These are phyloP conservation scores for Fusarium compactum DNA, from an alignment of 2,329 filamentous ascomycete species.

Conservation along the genomic window DNA sequence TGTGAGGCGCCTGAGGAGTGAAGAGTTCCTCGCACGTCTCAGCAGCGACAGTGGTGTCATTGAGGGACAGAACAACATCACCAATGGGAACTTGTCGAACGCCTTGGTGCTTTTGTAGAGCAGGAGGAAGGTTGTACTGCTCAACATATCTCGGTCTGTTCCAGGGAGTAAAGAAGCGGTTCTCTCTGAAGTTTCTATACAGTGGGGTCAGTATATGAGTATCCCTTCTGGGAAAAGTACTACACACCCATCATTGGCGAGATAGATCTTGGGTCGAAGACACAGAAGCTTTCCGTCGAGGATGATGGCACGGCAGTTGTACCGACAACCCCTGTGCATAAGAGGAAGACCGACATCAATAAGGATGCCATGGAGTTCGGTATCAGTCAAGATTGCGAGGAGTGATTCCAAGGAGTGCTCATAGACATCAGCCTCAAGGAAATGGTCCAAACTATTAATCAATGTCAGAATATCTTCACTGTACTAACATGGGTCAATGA, in stretches of 20 bases:
- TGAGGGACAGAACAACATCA: constrained; percentile 55
- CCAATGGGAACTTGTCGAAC: constrained; percentile 55
- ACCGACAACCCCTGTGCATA: constrained; percentile 55
- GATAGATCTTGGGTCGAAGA: constrained; percentile 77
- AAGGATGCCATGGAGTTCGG: constrained; percentile 54
- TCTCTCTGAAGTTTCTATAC: constrained; percentile 52
- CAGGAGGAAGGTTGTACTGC: constrained; percentile 61
- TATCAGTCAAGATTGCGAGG: constrained; percentile 50
- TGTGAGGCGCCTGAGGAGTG: constrained; percentile 38
- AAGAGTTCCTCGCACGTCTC: constrained; percentile 57
- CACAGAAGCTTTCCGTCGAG: constrained; percentile 74
- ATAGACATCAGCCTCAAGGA: constrained; percentile 61
- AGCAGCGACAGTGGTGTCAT: constrained; percentile 55
- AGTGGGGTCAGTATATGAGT: background rate
- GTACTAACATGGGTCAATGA: background rate
- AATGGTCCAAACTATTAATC: constrained; percentile 69
- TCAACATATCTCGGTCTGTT: constrained; percentile 52
- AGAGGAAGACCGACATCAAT: constrained; percentile 55
- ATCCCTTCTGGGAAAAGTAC: background rate
- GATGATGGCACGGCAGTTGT: constrained; percentile 55
- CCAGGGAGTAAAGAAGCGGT: constrained; percentile 58
- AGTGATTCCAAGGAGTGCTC: constrained; percentile 51
- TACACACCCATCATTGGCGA: constrained; percentile 73
- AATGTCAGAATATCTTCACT: background rate
- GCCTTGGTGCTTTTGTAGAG: constrained; percentile 65